These are phyloP conservation scores for Centaurea solstitialis DNA, from an alignment of 129 eudicot species.

Conservation along the genomic window DNA sequence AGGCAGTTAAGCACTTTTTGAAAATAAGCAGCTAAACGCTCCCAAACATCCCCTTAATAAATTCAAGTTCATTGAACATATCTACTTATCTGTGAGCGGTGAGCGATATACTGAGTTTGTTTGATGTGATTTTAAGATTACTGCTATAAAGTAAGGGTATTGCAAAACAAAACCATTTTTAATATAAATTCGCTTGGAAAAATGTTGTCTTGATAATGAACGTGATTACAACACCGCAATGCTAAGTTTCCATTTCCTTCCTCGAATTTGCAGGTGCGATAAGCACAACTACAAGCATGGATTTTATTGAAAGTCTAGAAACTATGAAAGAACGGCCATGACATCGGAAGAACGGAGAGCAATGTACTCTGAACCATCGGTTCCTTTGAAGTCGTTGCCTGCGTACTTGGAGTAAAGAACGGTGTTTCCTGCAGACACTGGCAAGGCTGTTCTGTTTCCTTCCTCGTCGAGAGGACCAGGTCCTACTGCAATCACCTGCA, in stretches of 20 bases:
- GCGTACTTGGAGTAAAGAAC: slow-evolving; percentile 93
- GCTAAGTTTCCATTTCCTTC: slow-evolving; percentile 15
- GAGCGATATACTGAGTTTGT: background rate
- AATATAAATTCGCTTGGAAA: background rate
- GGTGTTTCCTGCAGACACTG: slow-evolving; percentile 67
- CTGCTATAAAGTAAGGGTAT: background rate
- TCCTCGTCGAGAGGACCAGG: slow-evolving; percentile 85
- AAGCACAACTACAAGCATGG: slow-evolving; percentile 11
- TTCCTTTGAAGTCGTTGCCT: slow-evolving; percentile 78
- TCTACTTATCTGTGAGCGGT: too few relatives aligned
- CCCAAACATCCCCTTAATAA: too few relatives aligned
- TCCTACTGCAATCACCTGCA: slow-evolving; percentile 88
- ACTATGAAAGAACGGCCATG: slow-evolving; percentile 85
- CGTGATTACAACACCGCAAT: slow-evolving; percentile 33
- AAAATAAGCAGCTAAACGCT: too few relatives aligned
- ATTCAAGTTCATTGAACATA: background rate
- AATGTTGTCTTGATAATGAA: slow-evolving; percentile 22
- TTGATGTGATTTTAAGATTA: too few relatives aligned
- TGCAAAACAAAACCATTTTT: background rate
- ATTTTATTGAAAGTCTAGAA: background rate
- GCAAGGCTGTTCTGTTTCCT: slow-evolving; percentile 69
- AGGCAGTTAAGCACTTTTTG: too few relatives aligned
- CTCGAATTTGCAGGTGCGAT: slow-evolving; percentile 15
- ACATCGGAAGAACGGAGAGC: slow-evolving; percentile 74
- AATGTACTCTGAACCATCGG: slow-evolving; percentile 75